A percentile compares a stretch with the other conserved stretches of the same genome.
Evolutionary conservation across 1,284 basidiomycete genomes (phyloP).

Genomic region (Chalciporus piperatoides): DNA sequence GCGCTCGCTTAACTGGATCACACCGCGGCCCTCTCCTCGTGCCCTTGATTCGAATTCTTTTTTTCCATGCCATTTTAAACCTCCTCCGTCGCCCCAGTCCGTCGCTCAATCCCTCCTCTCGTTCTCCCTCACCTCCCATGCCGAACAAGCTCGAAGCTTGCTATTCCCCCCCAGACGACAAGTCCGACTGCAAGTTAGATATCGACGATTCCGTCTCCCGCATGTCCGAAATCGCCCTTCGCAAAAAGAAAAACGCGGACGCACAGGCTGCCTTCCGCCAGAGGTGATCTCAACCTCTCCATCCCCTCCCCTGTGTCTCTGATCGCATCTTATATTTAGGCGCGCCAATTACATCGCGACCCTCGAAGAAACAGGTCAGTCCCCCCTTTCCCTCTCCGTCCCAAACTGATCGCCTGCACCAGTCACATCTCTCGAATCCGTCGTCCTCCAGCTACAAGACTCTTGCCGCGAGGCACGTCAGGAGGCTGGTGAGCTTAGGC

Average conservation of each 20-base stretch:
- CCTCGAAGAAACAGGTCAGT: slow-evolving; percentile 78
- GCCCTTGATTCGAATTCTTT: slow-evolving; percentile 59
- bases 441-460: slow-evolving; percentile 77
- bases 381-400: slow-evolving; percentile 14
- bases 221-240: slow-evolving; percentile 59
- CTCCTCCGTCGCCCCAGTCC: slow-evolving; percentile 19
- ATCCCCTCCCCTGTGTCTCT: slow-evolving; percentile 12
- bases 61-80: slow-evolving; percentile 53
- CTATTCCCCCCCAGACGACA: slow-evolving; percentile 36
- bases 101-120: slow-evolving; percentile 19
- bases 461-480: slow-evolving; percentile 65
- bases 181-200: slow-evolving; percentile 38
- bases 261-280: slow-evolving; percentile 54
- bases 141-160: slow-evolving; percentile 41
- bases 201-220: slow-evolving; percentile 34
- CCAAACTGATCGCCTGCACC: slow-evolving; percentile 16
- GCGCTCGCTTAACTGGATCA: slow-evolving; percentile 38
- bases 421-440: slow-evolving; percentile 75
- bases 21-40: slow-evolving; percentile 57
- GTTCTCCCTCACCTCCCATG: slow-evolving; percentile 36
- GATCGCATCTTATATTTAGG: slow-evolving; percentile 49
- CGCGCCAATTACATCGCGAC: slow-evolving; percentile 82
- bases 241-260: slow-evolving; percentile 84
- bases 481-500: slow-evolving; percentile 54
- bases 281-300: slow-evolving; percentile 23